Evolutionary conservation across 2,329 filamentous ascomycete species (phyloP), one percentile per base, ranked within the genome.

Genomic region (Trichophyton equinum): DNA sequence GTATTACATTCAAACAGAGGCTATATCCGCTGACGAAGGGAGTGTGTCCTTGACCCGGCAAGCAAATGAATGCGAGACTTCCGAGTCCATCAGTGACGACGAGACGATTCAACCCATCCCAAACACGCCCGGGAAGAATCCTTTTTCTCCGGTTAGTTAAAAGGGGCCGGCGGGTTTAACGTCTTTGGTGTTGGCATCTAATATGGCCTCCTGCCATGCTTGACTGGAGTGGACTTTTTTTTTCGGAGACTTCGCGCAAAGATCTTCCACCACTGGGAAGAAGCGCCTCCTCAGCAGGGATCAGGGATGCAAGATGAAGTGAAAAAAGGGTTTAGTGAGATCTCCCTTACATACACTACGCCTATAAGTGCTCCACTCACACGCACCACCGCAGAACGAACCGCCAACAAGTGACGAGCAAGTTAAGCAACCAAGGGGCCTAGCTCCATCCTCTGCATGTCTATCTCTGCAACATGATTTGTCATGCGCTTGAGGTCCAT

Each of bases 341-440:
- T 59, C 57, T 59, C 40, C 57, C 57, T 59, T 59, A 47, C 57
- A 59, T 59, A 47, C 13, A 40, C 33, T 25, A 57, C 38, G 27
- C 25, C 38, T 22, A 42, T 27, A 30, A 0, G 11, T 40, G 42
- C 55, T 25, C 55, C 55, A 44, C 55, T 33, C 18, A 42, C 55
- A 25, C 33, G 27, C 38, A 40, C 27, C 18, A 44, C 18, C 53
- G 25, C 55, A 33, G 38, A 9, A 30, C 27, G 27, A 27, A 30
- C 27, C 27, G 6, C 6, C 38, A 30, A 38, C 25, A 6, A 57
- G 38, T 57, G 36, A 57, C 15, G 33, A 44, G 22, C 55, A 30
- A 6, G 27, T 30, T 22, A 42, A 42, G 7, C 11, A 40, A 30
- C 36, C 36, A 30, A 4, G 49, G 18, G 27, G 27, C 6, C 49